A percentile compares a stretch with the other conserved stretches of the same genome.
Conservation (phyloP, 106 monocot genomes). For the Dendrobium catenatum region DNA sequence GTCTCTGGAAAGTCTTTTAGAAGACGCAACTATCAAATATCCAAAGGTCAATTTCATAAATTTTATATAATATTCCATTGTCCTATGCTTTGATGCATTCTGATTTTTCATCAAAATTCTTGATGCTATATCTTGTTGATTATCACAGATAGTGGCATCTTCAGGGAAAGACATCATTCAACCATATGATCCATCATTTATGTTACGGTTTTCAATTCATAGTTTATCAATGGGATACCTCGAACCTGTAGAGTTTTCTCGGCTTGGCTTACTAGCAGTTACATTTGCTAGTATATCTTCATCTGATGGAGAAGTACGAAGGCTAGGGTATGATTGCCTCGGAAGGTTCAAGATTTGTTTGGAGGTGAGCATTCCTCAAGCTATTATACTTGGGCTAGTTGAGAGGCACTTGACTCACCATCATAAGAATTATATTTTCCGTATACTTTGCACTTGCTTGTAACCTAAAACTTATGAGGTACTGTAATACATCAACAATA, state of each 20-base stretch:
- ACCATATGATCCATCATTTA: slow-evolving; percentile 72
- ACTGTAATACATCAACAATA: too few relatives aligned
- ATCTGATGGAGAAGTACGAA: slow-evolving; percentile 55
- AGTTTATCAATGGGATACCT: slow-evolving; percentile 61
- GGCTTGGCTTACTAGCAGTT: slow-evolving; percentile 76
- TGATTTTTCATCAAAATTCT: not conserved
- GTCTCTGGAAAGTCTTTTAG: slow-evolving; percentile 41
- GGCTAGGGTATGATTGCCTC: slow-evolving; percentile 75
- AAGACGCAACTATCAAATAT: slow-evolving; percentile 28
- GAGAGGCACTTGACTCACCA: not conserved
- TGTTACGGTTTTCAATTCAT: slow-evolving; percentile 74
- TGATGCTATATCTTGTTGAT: slow-evolving; percentile 7
- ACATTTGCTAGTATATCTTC: slow-evolving; percentile 84
- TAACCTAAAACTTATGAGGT: not conserved
- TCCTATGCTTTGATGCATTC: not conserved
- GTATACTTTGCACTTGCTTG: not conserved
- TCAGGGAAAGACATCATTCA: slow-evolving; percentile 11
- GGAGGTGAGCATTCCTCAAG: slow-evolving; percentile 34
- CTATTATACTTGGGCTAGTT: not conserved
- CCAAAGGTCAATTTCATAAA: slow-evolving; percentile 23
- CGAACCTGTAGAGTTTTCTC: slow-evolving; percentile 78
- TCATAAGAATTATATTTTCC: not conserved
- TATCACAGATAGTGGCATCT: slow-evolving; percentile 27
- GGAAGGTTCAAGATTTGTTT: slow-evolving; percentile 55
- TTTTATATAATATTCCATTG: not conserved